Percentiles rank a stretch among this genome's conserved stretches.
phyloP scores from a whole-genome alignment of 345 rosid genomes.

The Geranium brycei region DNA sequence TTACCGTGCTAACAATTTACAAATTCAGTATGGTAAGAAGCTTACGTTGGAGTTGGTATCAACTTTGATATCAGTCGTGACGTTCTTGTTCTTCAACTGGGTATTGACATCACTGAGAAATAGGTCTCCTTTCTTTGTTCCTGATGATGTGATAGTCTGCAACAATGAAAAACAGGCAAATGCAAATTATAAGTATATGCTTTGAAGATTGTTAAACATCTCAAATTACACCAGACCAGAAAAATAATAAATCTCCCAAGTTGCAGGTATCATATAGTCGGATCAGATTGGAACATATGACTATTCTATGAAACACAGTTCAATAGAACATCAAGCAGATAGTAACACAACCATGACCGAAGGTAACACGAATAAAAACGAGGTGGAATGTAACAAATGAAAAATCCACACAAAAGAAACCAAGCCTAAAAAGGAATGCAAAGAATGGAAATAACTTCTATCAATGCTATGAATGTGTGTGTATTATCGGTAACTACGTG shows the following conservation, averaged over 20 bases:
- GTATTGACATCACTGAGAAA: constrained; percentile 74
- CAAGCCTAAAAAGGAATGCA: too few relatives aligned
- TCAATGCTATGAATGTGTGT: too few relatives aligned
- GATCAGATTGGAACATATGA: too few relatives aligned
- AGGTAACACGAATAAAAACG: too few relatives aligned
- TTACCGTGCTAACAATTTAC: neutral
- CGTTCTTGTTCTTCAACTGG: constrained; percentile 80
- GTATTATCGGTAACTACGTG: too few relatives aligned
- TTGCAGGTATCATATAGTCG: too few relatives aligned
- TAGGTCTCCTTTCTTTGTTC: constrained; percentile 61
- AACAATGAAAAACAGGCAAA: neutral
- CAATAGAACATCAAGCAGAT: too few relatives aligned
- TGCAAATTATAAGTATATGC: neutral
- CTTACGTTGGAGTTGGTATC: constrained; percentile 57
- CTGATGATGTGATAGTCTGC: constrained; percentile 69
- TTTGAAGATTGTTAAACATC: neutral
- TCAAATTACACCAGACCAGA: neutral
- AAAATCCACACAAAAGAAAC: too few relatives aligned
- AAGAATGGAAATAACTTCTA: too few relatives aligned
- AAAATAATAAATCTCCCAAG: neutral
- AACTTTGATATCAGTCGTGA: constrained; percentile 82
- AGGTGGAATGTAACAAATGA: too few relatives aligned
- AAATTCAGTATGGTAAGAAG: neutral
- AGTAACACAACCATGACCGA: too few relatives aligned
- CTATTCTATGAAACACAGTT: too few relatives aligned